A percentile compares a stretch with the other conserved stretches of the same genome.
phyloP scores from a whole-genome alignment of 495 filamentous ascomycete genomes.

The Geopyxis carbonaria region DNA sequence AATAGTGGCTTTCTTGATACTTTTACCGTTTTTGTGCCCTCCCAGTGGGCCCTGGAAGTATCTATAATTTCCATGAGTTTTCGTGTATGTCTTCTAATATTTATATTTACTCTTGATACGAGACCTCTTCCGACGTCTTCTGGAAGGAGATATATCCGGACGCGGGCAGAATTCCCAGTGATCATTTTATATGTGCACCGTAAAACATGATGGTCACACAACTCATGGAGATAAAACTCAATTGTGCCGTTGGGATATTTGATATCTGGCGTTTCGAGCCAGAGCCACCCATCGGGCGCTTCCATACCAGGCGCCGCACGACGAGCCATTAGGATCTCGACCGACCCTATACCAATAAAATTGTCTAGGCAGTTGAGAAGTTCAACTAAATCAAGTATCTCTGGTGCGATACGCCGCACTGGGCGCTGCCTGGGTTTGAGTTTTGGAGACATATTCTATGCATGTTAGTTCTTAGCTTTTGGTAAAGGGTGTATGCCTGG shows the following conservation, averaged over 20 bases:
- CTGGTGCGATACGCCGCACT: background rate
- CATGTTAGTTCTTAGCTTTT: too few species aligned
- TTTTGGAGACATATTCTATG: too few species aligned
- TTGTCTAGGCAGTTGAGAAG: conserved; percentile 18
- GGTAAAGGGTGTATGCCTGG: too few species aligned
- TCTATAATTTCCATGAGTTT: conserved; percentile 41
- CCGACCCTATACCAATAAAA: conserved; percentile 16
- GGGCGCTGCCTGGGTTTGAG: too few species aligned
- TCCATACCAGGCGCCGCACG: conserved; percentile 13
- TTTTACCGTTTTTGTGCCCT: conserved; percentile 25
- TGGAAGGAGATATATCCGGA: conserved; percentile 50
- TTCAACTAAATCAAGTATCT: conserved; percentile 8
- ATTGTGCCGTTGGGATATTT: conserved; percentile 3
- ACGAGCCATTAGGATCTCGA: conserved; percentile 15
- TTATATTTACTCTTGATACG: conserved; percentile 30
- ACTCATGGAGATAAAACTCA: conserved; percentile 9
- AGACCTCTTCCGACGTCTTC: conserved; percentile 41
- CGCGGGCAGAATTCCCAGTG: conserved; percentile 7
- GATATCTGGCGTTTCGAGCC: conserved; percentile 15
- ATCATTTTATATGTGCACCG: conserved; percentile 21
- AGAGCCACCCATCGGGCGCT: conserved; percentile 19
- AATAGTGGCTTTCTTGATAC: background rate
- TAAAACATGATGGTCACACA: conserved; percentile 7
- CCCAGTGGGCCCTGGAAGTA: conserved; percentile 38
- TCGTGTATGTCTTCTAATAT: conserved; percentile 32